Percentiles rank a stretch among this genome's conserved stretches.
phyloP scores from a whole-genome alignment of 169 alveolate genomes.

The Haemoproteus tartakovskyi region DNA sequence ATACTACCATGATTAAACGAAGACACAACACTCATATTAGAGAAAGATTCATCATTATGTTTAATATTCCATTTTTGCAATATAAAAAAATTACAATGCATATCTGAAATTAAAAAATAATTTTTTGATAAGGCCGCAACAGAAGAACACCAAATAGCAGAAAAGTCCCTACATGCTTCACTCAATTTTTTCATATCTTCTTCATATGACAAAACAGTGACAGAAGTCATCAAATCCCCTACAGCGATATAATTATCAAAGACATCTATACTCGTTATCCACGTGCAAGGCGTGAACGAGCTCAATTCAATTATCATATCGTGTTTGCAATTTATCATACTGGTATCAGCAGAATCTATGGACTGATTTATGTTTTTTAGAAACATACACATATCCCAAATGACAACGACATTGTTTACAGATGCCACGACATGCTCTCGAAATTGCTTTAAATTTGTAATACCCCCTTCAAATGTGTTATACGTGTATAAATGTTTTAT shows the following conservation, averaged over 20 bases:
- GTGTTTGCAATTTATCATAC: constrained; percentile 18
- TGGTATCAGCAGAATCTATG: constrained; percentile 25
- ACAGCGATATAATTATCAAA: constrained; percentile 32
- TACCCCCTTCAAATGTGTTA: too few relatives aligned
- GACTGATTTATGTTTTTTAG: too few relatives aligned
- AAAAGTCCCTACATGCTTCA: constrained; percentile 60
- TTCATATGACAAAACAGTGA: constrained; percentile 45
- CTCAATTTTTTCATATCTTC: too few relatives aligned
- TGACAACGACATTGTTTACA: too few relatives aligned
- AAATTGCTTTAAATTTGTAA: too few relatives aligned
- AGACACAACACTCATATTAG: constrained; percentile 11
- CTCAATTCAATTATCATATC: constrained; percentile 29
- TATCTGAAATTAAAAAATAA: constrained; percentile 29
- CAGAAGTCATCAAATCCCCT: constrained; percentile 66
- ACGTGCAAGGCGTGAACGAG: constrained; percentile 60
- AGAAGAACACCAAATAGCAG: constrained; percentile 63
- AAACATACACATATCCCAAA: too few relatives aligned
- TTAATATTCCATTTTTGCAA: constrained; percentile 32
- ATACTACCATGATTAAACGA: constrained; percentile 35
- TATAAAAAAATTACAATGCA: constrained; percentile 25
- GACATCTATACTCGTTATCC: constrained; percentile 62
- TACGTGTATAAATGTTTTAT: constrained; percentile 53
- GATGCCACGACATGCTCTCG: too few relatives aligned
- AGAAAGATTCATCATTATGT: constrained; percentile 28
- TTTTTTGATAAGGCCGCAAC: constrained; percentile 41